These are phyloP conservation scores for Aspergillus piperis DNA, from an alignment of 2,329 filamentous ascomycete species.

Conservation along the genomic window DNA sequence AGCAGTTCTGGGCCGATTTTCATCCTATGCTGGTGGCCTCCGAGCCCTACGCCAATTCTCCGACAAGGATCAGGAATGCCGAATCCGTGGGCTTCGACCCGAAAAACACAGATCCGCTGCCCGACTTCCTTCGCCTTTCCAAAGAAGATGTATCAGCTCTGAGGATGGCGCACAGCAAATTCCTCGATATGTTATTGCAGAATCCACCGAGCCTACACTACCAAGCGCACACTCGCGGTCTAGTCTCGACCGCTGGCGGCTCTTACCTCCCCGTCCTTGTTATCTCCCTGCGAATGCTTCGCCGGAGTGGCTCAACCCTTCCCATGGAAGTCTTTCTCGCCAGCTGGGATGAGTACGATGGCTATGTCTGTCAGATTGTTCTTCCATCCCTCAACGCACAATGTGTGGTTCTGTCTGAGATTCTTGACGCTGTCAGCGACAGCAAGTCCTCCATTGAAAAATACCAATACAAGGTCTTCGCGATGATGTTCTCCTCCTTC, in stretches of 20 bases:
- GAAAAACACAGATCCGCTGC: constrained; percentile 24
- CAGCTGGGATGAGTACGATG: constrained; percentile 34
- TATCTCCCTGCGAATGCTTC: constrained; percentile 25
- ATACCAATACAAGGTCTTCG: constrained; percentile 58
- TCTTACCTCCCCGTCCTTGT: constrained; percentile 24
- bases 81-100: constrained; percentile 26
- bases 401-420: constrained; percentile 43
- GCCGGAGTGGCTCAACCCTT: constrained; percentile 20
- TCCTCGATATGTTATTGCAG: constrained; percentile 26
- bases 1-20: constrained; percentile 33
- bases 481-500: constrained; percentile 59
- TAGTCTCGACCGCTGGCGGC: constrained; percentile 40
- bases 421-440: constrained; percentile 13
- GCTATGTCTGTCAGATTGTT: constrained; percentile 36
- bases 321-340: constrained; percentile 25
- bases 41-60: constrained; percentile 26
- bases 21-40: constrained; percentile 27
- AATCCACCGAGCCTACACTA: constrained; percentile 30
- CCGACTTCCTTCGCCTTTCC: constrained; percentile 30
- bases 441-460: constrained; percentile 30
- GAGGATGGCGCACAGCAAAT: constrained; percentile 30
- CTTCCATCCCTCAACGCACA: constrained; percentile 39
- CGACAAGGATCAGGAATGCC: constrained; percentile 22
- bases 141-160: constrained; percentile 28
- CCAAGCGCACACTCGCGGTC: constrained; percentile 33